These are phyloP conservation scores for Ceratopteris richardii DNA, from an alignment of 75 land plant genomes.

Conservation along the genomic window DNA sequence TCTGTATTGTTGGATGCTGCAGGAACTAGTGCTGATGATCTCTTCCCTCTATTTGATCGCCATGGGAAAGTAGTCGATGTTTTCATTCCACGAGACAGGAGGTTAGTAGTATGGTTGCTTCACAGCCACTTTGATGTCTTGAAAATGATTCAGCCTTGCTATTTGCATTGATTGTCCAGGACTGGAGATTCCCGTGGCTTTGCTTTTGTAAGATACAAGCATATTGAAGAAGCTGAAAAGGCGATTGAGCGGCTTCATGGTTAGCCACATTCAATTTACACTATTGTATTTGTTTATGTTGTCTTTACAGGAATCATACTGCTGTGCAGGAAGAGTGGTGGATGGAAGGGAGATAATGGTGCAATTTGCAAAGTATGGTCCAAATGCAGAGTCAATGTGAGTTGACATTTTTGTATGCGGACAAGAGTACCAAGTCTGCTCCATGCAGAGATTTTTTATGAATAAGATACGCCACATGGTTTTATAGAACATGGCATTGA, in stretches of 20 bases:
- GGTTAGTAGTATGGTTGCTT: slow-evolving; percentile 23
- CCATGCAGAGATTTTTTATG: background rate
- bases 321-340: slow-evolving; percentile 48
- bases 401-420: slow-evolving; percentile 9
- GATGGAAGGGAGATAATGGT: slow-evolving; percentile 86
- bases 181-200: slow-evolving; percentile 98
- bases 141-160: no score
- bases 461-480: background rate
- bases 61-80: slow-evolving; percentile 97
- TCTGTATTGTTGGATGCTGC: slow-evolving; percentile 6
- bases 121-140: no score
- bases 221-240: slow-evolving; percentile 90
- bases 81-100: slow-evolving; percentile 74
- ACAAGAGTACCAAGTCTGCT: background rate
- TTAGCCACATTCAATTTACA: background rate
- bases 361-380: slow-evolving; percentile 87
- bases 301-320: no score
- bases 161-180: slow-evolving; percentile 38
- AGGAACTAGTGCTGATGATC: slow-evolving; percentile 97
- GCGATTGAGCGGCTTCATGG: slow-evolving; percentile 95
- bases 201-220: slow-evolving; percentile 96
- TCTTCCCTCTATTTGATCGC: slow-evolving; percentile 86
- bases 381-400: slow-evolving; percentile 75
- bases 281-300: background rate
- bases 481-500: background rate